Percentiles rank a stretch among this genome's conserved stretches.
phyloP scores from a whole-genome alignment of 768 basidiomycete species.

The Glaciozyma martinii region DNA sequence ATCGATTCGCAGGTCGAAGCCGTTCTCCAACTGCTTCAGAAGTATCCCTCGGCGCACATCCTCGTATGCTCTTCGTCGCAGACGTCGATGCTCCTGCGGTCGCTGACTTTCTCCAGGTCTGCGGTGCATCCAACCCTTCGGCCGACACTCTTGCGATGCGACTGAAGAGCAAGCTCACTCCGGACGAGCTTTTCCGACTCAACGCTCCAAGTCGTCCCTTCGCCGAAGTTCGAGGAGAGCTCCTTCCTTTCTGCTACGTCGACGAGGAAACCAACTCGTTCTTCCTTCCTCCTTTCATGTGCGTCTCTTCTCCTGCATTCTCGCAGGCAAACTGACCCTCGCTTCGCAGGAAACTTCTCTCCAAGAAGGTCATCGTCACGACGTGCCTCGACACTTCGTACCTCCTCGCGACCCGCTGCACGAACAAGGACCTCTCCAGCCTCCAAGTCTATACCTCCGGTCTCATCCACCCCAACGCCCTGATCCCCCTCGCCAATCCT shows the following conservation, averaged over 20 bases:
- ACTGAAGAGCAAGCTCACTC: slow-evolving; percentile 28
- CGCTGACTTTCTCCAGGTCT: slow-evolving; percentile 14
- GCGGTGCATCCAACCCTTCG: slow-evolving; percentile 40
- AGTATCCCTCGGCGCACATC: slow-evolving; percentile 33
- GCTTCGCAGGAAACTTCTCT: slow-evolving; percentile 29
- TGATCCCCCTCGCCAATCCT: slow-evolving; percentile 9
- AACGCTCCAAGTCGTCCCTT: slow-evolving; percentile 39
- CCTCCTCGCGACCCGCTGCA: slow-evolving; percentile 33
- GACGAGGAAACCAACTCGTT: slow-evolving; percentile 31
- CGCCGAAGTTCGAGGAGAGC: slow-evolving; percentile 37
- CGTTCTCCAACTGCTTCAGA: slow-evolving; percentile 37
- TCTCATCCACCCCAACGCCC: slow-evolving; percentile 23
- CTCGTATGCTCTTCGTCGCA: slow-evolving; percentile 14
- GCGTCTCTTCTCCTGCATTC: neutral
- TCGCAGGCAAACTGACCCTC: neutral
- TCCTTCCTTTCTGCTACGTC: slow-evolving; percentile 33
- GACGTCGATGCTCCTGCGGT: no score
- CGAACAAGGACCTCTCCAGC: slow-evolving; percentile 36
- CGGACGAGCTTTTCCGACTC: slow-evolving; percentile 36
- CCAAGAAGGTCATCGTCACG: slow-evolving; percentile 37
- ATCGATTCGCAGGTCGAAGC: slow-evolving; percentile 36
- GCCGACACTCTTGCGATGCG: slow-evolving; percentile 40
- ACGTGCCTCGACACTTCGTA: slow-evolving; percentile 37
- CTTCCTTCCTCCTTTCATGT: slow-evolving; percentile 13
- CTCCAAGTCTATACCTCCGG: slow-evolving; percentile 25